Conservation (phyloP, 2,329 filamentous ascomycete genomes). For the Talaromyces sp. region DNA sequence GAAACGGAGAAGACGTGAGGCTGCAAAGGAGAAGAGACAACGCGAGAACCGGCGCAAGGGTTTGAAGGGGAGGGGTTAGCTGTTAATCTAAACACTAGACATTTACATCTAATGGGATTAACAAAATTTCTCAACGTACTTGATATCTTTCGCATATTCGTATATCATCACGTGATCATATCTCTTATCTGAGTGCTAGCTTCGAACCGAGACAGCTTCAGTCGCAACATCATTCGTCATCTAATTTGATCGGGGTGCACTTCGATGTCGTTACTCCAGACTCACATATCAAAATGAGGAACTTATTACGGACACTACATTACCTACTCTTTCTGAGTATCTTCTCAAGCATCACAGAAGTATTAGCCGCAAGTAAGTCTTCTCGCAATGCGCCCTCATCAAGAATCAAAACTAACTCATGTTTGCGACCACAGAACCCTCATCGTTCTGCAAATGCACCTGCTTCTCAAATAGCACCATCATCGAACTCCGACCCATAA, state of each 20-base stretch:
- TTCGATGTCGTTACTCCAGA: constrained; percentile 20
- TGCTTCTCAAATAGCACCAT: constrained; percentile 68
- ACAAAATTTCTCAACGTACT: not conserved
- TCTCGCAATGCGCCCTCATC: not conserved
- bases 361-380: constrained; percentile 38
- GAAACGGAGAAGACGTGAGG: constrained; percentile 58
- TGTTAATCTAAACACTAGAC: not conserved
- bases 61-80: constrained; percentile 21
- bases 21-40: constrained; percentile 60
- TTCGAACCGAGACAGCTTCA: not conserved
- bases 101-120: not conserved
- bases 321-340: constrained; percentile 32
- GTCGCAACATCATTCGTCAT: not conserved
- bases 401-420: not conserved
- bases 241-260: constrained; percentile 5
- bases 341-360: constrained; percentile 30
- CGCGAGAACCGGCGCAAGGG: constrained; percentile 57
- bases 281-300: constrained; percentile 25
- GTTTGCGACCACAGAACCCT: constrained; percentile 36
- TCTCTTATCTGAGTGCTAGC: not conserved
- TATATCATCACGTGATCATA: constrained; percentile 13
- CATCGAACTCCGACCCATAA: constrained; percentile 57
- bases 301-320: constrained; percentile 20
- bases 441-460: constrained; percentile 71
- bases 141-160: not conserved